Percentiles rank a stretch among this genome's conserved stretches.
Conservation (phyloP, 495 filamentous ascomycete species). For the Trichocladium uniseriatum region DNA sequence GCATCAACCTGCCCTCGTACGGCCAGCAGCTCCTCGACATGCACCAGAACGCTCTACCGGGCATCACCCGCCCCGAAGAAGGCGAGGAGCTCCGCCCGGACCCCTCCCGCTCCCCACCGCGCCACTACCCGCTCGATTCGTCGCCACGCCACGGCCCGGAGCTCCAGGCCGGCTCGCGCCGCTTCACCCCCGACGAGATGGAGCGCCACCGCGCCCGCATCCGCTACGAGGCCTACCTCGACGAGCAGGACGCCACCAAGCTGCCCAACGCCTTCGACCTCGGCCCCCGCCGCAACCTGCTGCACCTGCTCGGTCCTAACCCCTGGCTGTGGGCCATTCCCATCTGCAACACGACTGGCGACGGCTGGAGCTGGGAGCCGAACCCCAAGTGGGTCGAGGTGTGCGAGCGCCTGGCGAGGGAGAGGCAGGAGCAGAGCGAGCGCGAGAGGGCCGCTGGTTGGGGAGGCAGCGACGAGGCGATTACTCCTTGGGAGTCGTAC, state of each 20-base stretch:
- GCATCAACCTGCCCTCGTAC: slow-evolving; percentile 50
- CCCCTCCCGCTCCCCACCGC: slow-evolving; percentile 2
- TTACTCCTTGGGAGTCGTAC: slow-evolving; percentile 4
- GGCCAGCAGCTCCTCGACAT: slow-evolving; percentile 69
- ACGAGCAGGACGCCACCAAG: slow-evolving; percentile 75
- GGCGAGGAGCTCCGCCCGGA: slow-evolving; percentile 48
- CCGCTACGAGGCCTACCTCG: slow-evolving; percentile 79
- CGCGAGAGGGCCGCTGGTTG: slow-evolving; percentile 48
- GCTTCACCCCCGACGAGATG: slow-evolving; percentile 55
- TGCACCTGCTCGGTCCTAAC: slow-evolving; percentile 66
- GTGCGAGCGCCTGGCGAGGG: slow-evolving; percentile 47
- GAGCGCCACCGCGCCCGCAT: slow-evolving; percentile 60
- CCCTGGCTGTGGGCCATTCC: slow-evolving; percentile 71
- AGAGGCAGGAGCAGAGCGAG: slow-evolving; percentile 51
- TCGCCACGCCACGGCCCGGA: slow-evolving; percentile 31
- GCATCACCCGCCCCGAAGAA: slow-evolving; percentile 69
- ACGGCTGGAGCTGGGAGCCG: slow-evolving; percentile 94
- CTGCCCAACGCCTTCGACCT: slow-evolving; percentile 90
- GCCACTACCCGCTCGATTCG: neutral
- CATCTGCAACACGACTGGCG: slow-evolving; percentile 70
- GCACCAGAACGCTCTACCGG: slow-evolving; percentile 74
- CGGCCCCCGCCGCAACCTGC: slow-evolving; percentile 69
- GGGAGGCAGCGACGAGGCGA: slow-evolving; percentile 31
- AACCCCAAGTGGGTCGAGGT: slow-evolving; percentile 62
- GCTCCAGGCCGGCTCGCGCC: slow-evolving; percentile 41